A percentile compares a stretch with the other conserved stretches of the same genome.
phyloP scores from a whole-genome alignment of 1,284 basidiomycete species.

The Stereum hirsutum region DNA sequence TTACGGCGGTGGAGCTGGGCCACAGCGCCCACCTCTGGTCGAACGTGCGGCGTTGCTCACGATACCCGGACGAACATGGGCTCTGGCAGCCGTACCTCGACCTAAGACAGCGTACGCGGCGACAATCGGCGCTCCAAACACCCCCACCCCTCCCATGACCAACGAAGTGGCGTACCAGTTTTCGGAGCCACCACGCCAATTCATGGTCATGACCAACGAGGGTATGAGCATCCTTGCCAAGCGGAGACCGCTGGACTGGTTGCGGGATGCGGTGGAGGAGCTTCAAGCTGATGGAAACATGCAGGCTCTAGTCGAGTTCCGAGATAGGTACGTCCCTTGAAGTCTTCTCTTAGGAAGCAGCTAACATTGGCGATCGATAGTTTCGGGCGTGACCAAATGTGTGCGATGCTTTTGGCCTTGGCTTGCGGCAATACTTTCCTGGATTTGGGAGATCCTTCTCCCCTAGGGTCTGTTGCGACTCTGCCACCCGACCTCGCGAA shows the following conservation, averaged over 20 bases:
- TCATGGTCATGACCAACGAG: constrained; percentile 80
- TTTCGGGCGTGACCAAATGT: constrained; percentile 84
- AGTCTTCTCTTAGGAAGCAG: constrained; percentile 4
- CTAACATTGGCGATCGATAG: constrained; percentile 30
- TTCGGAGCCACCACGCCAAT: constrained; percentile 62
- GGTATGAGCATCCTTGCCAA: constrained; percentile 82
- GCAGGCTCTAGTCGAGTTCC: constrained; percentile 64
- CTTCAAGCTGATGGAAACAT: constrained; percentile 56
- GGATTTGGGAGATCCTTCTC: constrained; percentile 38
- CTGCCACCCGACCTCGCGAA: constrained; percentile 52
- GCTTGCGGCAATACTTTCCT: constrained; percentile 72
- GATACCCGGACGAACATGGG: constrained; percentile 79
- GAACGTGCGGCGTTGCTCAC: constrained; percentile 72
- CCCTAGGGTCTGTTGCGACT: constrained; percentile 38
- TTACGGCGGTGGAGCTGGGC: constrained; percentile 30
- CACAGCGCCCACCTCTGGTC: constrained; percentile 52
- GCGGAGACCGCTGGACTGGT: constrained; percentile 75
- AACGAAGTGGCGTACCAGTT: constrained; percentile 83
- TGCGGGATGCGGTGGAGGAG: constrained; percentile 69
- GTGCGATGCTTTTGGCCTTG: constrained; percentile 82
- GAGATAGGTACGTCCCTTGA: constrained; percentile 47
- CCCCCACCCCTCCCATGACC: constrained; percentile 40
- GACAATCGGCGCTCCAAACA: constrained; percentile 25
- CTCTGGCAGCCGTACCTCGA: constrained; percentile 54
- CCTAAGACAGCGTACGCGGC: constrained; percentile 16